Percentiles rank a stretch among this genome's conserved stretches.
phyloP scores from a whole-genome alignment of 2,329 filamentous ascomycete species.

The Ophiocordyceps robertsii region DNA sequence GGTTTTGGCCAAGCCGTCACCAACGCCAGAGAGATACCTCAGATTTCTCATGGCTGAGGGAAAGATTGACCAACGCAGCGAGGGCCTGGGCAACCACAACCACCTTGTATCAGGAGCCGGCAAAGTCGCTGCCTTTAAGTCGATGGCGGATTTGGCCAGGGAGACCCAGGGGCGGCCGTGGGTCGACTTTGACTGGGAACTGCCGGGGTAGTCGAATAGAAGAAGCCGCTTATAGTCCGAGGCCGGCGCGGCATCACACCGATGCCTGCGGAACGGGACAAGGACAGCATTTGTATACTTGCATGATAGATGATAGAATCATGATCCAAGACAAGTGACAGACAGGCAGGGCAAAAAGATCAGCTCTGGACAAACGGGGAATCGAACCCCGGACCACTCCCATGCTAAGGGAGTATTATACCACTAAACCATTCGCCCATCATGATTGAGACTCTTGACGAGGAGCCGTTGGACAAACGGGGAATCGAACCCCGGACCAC shows the following conservation, averaged over 20 bases:
- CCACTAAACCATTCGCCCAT: constrained; percentile 20
- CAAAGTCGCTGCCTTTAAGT: constrained; percentile 13
- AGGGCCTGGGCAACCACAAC: constrained; percentile 13
- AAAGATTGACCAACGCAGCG: constrained; percentile 11
- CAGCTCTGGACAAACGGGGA: constrained; percentile 17
- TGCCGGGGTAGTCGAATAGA: too few relatives aligned
- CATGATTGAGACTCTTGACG: background rate
- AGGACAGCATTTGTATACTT: too few relatives aligned
- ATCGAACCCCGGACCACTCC: constrained; percentile 20
- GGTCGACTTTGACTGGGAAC: constrained; percentile 4
- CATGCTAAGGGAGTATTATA: constrained; percentile 20
- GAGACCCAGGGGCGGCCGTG: constrained; percentile 12
- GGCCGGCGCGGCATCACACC: too few relatives aligned
- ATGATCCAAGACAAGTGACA: too few relatives aligned
- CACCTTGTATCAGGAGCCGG: constrained; percentile 12
- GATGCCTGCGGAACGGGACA: too few relatives aligned
- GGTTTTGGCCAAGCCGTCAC: constrained; percentile 5
- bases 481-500: constrained; percentile 21
- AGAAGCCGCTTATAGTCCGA: too few relatives aligned
- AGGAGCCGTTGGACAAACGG: constrained; percentile 13
- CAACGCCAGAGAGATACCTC: constrained; percentile 13
- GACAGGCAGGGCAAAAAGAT: background rate
- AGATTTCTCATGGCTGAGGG: constrained; percentile 20
- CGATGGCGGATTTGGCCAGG: constrained; percentile 11
- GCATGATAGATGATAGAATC: too few relatives aligned